Percentiles rank a stretch among this genome's conserved stretches.
Conservation (phyloP, 176 grass and related monocot genomes). For the Pontederia paniculata region DNA sequence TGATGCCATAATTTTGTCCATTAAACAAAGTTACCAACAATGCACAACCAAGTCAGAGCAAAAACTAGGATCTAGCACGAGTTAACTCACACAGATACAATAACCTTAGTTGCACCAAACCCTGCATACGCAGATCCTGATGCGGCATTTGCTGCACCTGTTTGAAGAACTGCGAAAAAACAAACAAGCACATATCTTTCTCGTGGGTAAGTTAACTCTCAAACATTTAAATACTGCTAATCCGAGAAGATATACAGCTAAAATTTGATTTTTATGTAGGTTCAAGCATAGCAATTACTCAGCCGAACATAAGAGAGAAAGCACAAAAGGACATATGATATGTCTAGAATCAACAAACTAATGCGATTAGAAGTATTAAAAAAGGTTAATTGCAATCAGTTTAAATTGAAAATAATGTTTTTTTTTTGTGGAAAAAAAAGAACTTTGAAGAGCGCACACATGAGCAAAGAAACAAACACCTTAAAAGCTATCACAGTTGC, state of each 20-base stretch:
- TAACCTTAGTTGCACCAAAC: constrained; percentile 85
- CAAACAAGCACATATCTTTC: too few species aligned
- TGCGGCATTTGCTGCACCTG: constrained; percentile 59
- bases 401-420: too few species aligned
- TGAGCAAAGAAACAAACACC: constrained; percentile 40
- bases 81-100: constrained; percentile 98
- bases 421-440: too few species aligned
- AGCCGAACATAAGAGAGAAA: constrained; percentile 1
- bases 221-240: constrained; percentile 5
- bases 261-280: too few species aligned
- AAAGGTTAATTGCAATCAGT: too few species aligned
- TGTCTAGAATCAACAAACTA: too few species aligned
- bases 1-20: too few species aligned
- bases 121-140: constrained; percentile 92
- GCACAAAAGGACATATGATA: background rate
- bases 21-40: too few species aligned
- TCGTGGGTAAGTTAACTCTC: background rate
- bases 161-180: constrained; percentile 57
- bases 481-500: background rate
- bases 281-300: background rate
- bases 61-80: too few species aligned
- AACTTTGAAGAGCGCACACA: background rate
- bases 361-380: too few species aligned
- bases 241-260: too few species aligned
- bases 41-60: too few species aligned